Base-by-base conservation (phyloP, 2,329 filamentous ascomycete species). In the Paraconiothyrium brasiliense region DNA sequence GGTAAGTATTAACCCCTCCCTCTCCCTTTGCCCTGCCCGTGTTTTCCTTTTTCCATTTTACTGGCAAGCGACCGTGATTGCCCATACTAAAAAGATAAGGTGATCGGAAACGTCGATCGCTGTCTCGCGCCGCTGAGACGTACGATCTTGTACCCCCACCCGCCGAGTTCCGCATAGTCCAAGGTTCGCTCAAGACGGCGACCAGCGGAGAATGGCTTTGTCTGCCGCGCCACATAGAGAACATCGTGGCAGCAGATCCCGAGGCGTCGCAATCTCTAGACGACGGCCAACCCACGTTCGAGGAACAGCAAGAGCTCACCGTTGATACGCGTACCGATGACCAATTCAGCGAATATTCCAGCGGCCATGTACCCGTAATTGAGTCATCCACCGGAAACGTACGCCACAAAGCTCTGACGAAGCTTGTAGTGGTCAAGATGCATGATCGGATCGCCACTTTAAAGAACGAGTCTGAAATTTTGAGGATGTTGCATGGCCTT, bases 371-470 rank as follows among this genome's bases (percentile, higher is more conserved):
- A 20, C 4, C 32, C 34, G 24, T 8, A 20, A 39, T 10, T n/a
- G n/a, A 10, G 1, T 2, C 27, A 1, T 13, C 5, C 32, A 24
- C 16, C 10, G 11, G 11, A 3, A 24, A 16, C 10, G 10, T 34
- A 22, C n/a, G 9, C 50, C 30, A 34, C 30, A 16, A 52, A 43
- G 37, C n/a, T 7, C 35, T 27, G 24, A 10, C 50, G 30, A 55
- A 61, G 35, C 34, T 55, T 1, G n/a, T 58, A 24, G 54, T 61
- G 16, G 59, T 61, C 10, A 58, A 58, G 39, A 58, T 46, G 43
- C n/a, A 54, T 24, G 27, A 14, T 2, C 7, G 39, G 13, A 24
- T 16, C 20, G 10, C 6, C 16, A 27, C n/a, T 22, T 43, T 61
- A 4, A 55, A 50, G 13, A 39, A 27, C 13, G 54, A 61, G 35